Percentiles rank a stretch among this genome's conserved stretches.
Conservation (phyloP, 768 basidiomycete genomes). For the Agaricus sinodeliciosus region DNA sequence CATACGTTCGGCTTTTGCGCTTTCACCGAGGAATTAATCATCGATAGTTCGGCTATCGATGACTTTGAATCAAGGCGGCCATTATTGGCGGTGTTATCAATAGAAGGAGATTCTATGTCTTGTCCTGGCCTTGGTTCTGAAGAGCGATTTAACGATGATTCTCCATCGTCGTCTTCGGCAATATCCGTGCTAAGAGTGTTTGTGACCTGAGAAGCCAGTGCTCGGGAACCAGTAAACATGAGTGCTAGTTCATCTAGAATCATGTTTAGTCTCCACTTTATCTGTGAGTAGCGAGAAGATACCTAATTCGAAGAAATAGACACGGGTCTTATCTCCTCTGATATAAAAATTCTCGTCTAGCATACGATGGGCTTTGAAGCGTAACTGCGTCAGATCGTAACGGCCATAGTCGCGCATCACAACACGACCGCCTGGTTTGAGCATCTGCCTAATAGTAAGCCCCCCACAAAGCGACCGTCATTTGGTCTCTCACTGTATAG, state of each 20-base stretch:
- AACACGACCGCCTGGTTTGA: conserved; percentile 84
- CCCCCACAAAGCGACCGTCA: not conserved
- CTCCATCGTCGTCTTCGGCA: conserved; percentile 30
- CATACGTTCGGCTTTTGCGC: conserved; percentile 5
- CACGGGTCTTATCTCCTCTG: conserved; percentile 93
- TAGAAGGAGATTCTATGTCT: not conserved
- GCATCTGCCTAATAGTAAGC: conserved; percentile 43
- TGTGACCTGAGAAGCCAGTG: conserved; percentile 26
- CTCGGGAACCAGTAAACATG: conserved; percentile 63
- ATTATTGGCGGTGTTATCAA: not conserved
- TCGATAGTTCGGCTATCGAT: conserved; percentile 3
- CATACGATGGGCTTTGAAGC: conserved; percentile 84
- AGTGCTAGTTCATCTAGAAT: conserved; percentile 69
- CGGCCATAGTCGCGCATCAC: conserved; percentile 93
- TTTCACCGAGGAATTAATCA: not conserved
- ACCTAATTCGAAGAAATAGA: conserved; percentile 95
- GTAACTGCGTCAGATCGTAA: conserved; percentile 88
- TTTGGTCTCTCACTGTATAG: conserved; percentile 43
- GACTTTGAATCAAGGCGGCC: not conserved
- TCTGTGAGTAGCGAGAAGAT: not conserved
- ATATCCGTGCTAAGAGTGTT: conserved; percentile 23
- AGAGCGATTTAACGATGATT: not conserved
- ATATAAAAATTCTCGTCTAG: conserved; percentile 95
- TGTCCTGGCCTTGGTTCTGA: not conserved
- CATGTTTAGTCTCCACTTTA: conserved; percentile 1